These are phyloP conservation scores for Macrolepiota dolichaula DNA, from an alignment of 768 basidiomycete genomes.

Conservation along the genomic window DNA sequence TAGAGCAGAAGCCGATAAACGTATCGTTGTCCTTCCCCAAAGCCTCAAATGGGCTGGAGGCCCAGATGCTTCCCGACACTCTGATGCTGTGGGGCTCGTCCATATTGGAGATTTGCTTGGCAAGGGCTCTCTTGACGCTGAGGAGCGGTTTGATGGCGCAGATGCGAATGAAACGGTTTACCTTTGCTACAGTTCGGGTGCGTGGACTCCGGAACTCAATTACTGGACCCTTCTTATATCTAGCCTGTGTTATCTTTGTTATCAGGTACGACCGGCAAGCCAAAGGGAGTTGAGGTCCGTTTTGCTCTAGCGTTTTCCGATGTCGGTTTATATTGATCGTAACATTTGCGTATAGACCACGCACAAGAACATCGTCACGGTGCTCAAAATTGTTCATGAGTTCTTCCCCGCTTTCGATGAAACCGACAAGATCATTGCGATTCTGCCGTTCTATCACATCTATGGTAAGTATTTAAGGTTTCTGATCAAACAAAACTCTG, in stretches of 20 bases:
- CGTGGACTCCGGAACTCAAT: not conserved
- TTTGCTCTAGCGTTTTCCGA: not conserved
- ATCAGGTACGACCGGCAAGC: slow-evolving; percentile 73
- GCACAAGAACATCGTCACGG: slow-evolving; percentile 63
- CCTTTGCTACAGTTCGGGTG: slow-evolving; percentile 56
- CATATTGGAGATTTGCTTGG: slow-evolving; percentile 48
- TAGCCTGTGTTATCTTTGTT: not conserved
- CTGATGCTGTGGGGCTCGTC: slow-evolving; percentile 29
- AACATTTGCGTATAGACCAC: slow-evolving; percentile 41
- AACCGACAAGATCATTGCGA: slow-evolving; percentile 54
- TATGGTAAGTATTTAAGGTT: slow-evolving; percentile 26
- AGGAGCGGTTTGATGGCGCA: slow-evolving; percentile 53
- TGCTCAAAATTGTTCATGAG: slow-evolving; percentile 46
- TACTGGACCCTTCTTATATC: not conserved
- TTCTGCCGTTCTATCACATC: slow-evolving; percentile 59
- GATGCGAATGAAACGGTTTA: slow-evolving; percentile 56
- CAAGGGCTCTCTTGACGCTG: slow-evolving; percentile 42
- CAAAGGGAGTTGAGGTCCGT: slow-evolving; percentile 62
- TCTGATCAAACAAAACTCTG: not conserved
- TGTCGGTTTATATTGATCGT: not conserved
- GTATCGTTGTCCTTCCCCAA: slow-evolving; percentile 56
- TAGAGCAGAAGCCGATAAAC: slow-evolving; percentile 42
- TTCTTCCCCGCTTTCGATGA: slow-evolving; percentile 38
- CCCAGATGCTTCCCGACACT: slow-evolving; percentile 22
- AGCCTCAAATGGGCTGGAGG: slow-evolving; percentile 45